A percentile compares a stretch with the other conserved stretches of the same genome.
Evolutionary conservation across 495 filamentous ascomycete genomes (phyloP).

Genomic region (Penicillium bialowiezense): DNA sequence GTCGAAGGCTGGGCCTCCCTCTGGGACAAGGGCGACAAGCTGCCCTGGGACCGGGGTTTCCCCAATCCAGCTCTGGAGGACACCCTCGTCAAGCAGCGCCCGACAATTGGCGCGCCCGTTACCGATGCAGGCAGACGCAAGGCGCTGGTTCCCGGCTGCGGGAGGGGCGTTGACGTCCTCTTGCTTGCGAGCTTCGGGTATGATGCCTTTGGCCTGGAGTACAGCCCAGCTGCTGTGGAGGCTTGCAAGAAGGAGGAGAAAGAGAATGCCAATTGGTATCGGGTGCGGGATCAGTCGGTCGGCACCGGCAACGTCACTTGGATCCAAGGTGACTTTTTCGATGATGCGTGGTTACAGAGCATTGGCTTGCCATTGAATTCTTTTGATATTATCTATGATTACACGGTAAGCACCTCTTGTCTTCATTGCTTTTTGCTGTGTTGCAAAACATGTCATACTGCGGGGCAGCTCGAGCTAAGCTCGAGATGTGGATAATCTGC

Average conservation of each 20-base stretch:
- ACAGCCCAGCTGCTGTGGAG: slow-evolving; percentile 54
- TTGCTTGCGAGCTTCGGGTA: slow-evolving; percentile 69
- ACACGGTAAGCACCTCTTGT: slow-evolving; percentile 57
- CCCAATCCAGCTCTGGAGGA: slow-evolving; percentile 68
- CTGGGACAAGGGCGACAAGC: slow-evolving; percentile 57
- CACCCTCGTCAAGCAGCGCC: slow-evolving; percentile 45
- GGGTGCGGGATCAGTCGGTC: slow-evolving; percentile 35
- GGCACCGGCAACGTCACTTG: slow-evolving; percentile 57
- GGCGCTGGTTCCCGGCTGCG: slow-evolving; percentile 71
- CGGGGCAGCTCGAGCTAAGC: not conserved
- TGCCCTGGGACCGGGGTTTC: slow-evolving; percentile 68
- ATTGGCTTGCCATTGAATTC: slow-evolving; percentile 42
- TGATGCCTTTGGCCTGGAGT: slow-evolving; percentile 71
- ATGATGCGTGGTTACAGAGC: slow-evolving; percentile 53
- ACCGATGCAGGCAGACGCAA: slow-evolving; percentile 35
- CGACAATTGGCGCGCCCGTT: slow-evolving; percentile 43
- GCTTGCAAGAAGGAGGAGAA: slow-evolving; percentile 48
- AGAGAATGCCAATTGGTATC: slow-evolving; percentile 42
- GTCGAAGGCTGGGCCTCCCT: slow-evolving; percentile 57
- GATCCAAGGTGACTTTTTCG: slow-evolving; percentile 71
- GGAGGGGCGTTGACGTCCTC: slow-evolving; percentile 71
- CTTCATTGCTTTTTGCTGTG: not conserved
- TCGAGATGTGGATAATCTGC: not conserved
- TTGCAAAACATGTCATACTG: not conserved
- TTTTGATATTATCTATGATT: slow-evolving; percentile 84